Base-by-base conservation (phyloP, 2,329 filamentous ascomycete genomes). In the Chaetothyriales sp. region DNA sequence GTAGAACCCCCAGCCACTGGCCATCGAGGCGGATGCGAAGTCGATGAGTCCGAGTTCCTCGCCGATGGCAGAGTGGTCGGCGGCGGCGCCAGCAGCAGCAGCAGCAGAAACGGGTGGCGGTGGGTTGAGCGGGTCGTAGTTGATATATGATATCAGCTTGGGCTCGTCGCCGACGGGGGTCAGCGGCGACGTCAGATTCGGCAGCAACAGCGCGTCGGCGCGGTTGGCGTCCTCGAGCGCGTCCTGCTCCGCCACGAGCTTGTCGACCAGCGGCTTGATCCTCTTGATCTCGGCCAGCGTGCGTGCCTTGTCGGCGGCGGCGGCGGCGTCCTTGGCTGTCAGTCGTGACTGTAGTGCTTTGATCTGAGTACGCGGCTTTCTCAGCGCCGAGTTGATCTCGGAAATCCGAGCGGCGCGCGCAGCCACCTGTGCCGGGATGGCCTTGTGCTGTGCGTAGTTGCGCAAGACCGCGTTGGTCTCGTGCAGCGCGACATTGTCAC, bases 1-100 rank as follows among this genome's bases (percentile, higher is more conserved):
- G 70, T 98, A 98, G 86, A 88, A 98, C 1, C 92, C 92, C 90
- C 90, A 98, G 39, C 92, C 92, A 2, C 83, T 86, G 1, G 86
- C 82, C n/a, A 78, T 80, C 1, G 83, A 83, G 4, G 88, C 87
- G 53, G 77, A 81, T 4, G 83, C 74, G 63, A 98, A 95, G 69
- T 98, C 90, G 48, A 98, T 73, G n/a, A 98, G 75, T 32, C 83
- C 81, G n/a, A 98, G 77, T 62, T 88, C 79, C 3, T 80, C 74
- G 28, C 92, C 92, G 59, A 98, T 90, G 58, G 90, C 78, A 6
- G 92, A 84, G 65, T 95, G 89, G 0, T 85, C 90, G 43, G 79
- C 69, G n/a, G 62, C 57, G 5, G 60, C 52, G 43, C 54, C 48
- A 18, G 63, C 53, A 0, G 67, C n/a, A n/a, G n/a, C n/a, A n/a